Conservation (phyloP, 176 grass and related monocot species). For the Phoenix roebelenii region DNA sequence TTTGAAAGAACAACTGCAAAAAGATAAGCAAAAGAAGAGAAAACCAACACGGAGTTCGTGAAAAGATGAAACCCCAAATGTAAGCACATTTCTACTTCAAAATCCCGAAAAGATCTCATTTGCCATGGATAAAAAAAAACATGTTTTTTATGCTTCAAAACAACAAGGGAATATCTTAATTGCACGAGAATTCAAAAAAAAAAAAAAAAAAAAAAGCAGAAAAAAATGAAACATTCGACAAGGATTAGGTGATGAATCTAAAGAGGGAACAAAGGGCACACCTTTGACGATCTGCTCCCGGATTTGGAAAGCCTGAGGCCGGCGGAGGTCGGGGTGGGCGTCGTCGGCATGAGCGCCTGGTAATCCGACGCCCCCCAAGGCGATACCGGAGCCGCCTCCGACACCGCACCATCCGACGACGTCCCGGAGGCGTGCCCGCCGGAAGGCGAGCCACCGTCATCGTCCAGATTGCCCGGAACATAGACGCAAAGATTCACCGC, state of each 20-base stretch:
- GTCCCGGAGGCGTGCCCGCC: no score
- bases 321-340: slow-evolving; percentile 18
- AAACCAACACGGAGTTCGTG: no score
- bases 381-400: slow-evolving; percentile 3
- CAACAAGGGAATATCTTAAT: no score
- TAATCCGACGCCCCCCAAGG: slow-evolving; percentile 11
- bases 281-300: slow-evolving; percentile 54
- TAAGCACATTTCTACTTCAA: no score
- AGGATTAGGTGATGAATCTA: not conserved
- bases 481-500: slow-evolving; percentile 39
- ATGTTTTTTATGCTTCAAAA: not conserved
- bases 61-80: no score
- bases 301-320: slow-evolving; percentile 40
- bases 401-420: slow-evolving; percentile 4
- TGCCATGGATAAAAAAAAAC: not conserved
- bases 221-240: no score
- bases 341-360: slow-evolving; percentile 3
- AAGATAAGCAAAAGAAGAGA: no score
- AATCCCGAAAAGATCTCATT: no score
- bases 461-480: slow-evolving; percentile 4
- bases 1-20: no score
- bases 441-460: not conserved
- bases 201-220: not conserved
- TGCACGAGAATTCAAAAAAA: not conserved
- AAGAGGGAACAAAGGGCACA: slow-evolving; percentile 19